Conservation (phyloP, 306 rosid species). For the Ochetophila trinervis region DNA sequence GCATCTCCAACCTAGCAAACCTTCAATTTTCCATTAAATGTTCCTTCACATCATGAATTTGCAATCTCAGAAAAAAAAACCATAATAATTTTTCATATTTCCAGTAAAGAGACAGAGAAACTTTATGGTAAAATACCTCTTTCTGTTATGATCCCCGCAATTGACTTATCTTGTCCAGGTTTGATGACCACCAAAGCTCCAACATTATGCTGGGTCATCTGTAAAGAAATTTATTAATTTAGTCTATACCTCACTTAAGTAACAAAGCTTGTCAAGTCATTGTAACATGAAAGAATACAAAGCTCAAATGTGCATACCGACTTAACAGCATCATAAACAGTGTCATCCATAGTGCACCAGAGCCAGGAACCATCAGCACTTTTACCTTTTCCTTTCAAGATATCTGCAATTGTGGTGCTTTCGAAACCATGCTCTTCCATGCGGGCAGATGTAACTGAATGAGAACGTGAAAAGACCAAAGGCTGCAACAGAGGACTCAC, state of each 20-base stretch:
- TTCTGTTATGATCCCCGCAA: constrained; percentile 96
- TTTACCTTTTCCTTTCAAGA: constrained; percentile 76
- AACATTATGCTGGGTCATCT: constrained; percentile 98
- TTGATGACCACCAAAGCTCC: constrained; percentile 98
- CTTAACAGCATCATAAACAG: constrained; percentile 94
- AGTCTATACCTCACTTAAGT: constrained; percentile 10
- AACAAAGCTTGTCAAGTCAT: constrained; percentile 9
- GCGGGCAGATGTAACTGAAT: constrained; percentile 51
- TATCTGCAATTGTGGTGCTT: constrained; percentile 81
- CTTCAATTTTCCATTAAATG: no score
- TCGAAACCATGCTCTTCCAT: constrained; percentile 98
- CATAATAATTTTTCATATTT: background rate
- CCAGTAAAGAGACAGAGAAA: constrained; percentile 1
- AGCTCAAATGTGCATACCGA: constrained; percentile 57
- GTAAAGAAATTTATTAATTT: constrained; percentile 22
- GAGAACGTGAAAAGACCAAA: constrained; percentile 51
- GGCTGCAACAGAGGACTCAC: constrained; percentile 77
- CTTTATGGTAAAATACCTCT: constrained; percentile 53
- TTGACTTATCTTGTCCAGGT: constrained; percentile 59
- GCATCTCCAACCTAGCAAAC: no score
- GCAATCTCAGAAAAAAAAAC: background rate
- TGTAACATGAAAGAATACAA: constrained; percentile 1
- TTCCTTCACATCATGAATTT: no score
- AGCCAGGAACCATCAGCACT: constrained; percentile 99
- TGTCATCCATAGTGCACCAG: constrained; percentile 91